These are phyloP conservation scores for Phialophora chinensis DNA, from an alignment of 2,329 filamentous ascomycete species.

Conservation along the genomic window DNA sequence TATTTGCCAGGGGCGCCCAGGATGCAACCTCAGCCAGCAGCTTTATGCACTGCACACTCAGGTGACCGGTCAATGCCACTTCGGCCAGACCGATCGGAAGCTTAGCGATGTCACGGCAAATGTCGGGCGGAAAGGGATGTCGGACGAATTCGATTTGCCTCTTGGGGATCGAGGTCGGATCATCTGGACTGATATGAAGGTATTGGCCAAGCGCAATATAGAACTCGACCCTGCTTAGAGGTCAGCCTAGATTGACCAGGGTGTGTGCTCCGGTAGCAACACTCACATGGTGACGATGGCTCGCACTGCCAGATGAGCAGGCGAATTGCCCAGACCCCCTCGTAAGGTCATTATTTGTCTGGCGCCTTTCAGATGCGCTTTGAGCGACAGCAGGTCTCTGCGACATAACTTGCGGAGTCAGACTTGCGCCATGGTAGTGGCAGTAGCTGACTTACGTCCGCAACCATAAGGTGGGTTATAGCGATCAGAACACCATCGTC, in stretches of 20 bases:
- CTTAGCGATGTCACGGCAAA: constrained; percentile 24
- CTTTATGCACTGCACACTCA: constrained; percentile 33
- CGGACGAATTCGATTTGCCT: constrained; percentile 23
- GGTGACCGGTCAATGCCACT: constrained; percentile 27
- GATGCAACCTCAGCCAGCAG: constrained; percentile 24
- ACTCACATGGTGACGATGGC: constrained; percentile 29
- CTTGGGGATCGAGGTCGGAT: constrained; percentile 22
- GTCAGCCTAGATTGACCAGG: constrained; percentile 3
- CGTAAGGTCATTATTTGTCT: constrained; percentile 30
- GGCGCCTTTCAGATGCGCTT: constrained; percentile 26
- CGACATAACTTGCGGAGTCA: constrained; percentile 21
- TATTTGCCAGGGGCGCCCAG: constrained; percentile 23
- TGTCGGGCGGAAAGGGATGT: constrained; percentile 31
- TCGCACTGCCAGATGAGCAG: constrained; percentile 27
- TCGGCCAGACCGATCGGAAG: constrained; percentile 31
- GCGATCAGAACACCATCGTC: constrained; percentile 33
- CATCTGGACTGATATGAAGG: constrained; percentile 24
- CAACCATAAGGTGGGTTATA: constrained; percentile 32
- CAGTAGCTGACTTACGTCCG: constrained; percentile 25
- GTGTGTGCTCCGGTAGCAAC: not conserved
- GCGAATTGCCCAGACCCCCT: constrained; percentile 24
- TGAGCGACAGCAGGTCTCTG: constrained; percentile 26
- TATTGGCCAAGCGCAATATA: constrained; percentile 33
- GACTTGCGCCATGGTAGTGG: too few relatives aligned
- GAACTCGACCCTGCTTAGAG: constrained; percentile 25